Conservation (phyloP, 768 basidiomycete species). For the Termitomyces sp. region DNA sequence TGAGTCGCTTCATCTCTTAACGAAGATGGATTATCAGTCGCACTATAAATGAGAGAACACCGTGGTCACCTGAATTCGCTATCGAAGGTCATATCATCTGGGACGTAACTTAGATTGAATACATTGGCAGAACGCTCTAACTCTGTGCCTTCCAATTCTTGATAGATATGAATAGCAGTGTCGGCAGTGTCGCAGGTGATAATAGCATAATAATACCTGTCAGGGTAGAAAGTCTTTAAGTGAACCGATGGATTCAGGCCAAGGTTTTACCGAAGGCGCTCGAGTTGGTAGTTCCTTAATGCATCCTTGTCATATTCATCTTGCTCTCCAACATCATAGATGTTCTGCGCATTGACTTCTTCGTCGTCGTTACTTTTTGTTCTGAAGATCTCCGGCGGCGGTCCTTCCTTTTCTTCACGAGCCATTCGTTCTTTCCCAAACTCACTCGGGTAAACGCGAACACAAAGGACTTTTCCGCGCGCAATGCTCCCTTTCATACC, state of each 20-base stretch:
- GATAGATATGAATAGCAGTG: slow-evolving; percentile 74
- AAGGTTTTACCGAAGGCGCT: slow-evolving; percentile 72
- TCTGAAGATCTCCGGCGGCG: slow-evolving; percentile 80
- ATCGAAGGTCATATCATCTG: slow-evolving; percentile 83
- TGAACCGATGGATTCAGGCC: not conserved
- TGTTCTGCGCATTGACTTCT: slow-evolving; percentile 57
- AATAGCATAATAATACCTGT: slow-evolving; percentile 93
- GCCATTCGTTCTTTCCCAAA: slow-evolving; percentile 88
- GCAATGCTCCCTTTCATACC: slow-evolving; percentile 28
- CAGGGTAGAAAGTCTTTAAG: slow-evolving; percentile 1
- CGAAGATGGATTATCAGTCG: not conserved
- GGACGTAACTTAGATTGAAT: slow-evolving; percentile 92
- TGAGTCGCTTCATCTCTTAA: slow-evolving; percentile 80
- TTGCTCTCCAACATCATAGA: slow-evolving; percentile 63
- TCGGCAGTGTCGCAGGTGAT: slow-evolving; percentile 79
- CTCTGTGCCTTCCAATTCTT: slow-evolving; percentile 91
- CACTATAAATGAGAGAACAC: not conserved
- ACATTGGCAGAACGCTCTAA: slow-evolving; percentile 96
- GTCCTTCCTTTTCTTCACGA: slow-evolving; percentile 86
- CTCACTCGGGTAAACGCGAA: slow-evolving; percentile 87
- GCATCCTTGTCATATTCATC: slow-evolving; percentile 87
- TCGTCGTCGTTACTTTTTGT: slow-evolving; percentile 40
- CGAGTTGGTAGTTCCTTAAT: slow-evolving; percentile 86
- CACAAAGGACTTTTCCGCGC: slow-evolving; percentile 67
- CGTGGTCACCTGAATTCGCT: slow-evolving; percentile 59